Evolutionary conservation across 345 rosid genomes (phyloP).

Genomic region (Salix exigua): DNA sequence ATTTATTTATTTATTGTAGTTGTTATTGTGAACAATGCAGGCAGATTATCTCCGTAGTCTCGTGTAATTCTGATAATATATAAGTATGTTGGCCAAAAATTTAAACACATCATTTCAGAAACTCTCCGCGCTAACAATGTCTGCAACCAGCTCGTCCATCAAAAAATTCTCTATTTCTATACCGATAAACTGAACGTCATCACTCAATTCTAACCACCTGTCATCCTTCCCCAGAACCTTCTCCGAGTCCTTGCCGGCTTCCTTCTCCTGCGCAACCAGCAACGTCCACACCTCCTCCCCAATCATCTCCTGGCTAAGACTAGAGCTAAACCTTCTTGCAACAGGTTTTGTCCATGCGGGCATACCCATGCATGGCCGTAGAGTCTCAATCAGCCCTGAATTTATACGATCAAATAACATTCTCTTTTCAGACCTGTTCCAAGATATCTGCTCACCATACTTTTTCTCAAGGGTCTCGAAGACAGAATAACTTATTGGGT

Average conservation of each 20-base stretch:
- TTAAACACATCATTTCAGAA: conserved; percentile 11
- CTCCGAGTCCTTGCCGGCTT: conserved; percentile 30
- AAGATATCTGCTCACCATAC: conserved; percentile 51
- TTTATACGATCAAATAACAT: conserved; percentile 67
- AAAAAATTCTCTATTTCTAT: conserved; percentile 62
- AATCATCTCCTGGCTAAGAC: conserved; percentile 23
- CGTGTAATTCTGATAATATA: neutral
- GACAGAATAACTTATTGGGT: conserved; percentile 34
- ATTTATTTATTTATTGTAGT: neutral
- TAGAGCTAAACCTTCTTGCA: conserved; percentile 36
- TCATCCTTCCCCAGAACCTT: conserved; percentile 45
- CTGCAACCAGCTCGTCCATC: conserved; percentile 63
- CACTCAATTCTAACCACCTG: conserved; percentile 55
- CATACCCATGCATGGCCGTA: conserved; percentile 37
- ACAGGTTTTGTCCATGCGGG: conserved; percentile 47
- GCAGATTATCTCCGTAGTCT: conserved; percentile 1
- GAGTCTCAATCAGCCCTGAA: conserved; percentile 42
- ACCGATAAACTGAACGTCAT: conserved; percentile 50
- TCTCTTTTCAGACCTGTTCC: conserved; percentile 75
- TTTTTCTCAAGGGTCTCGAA: conserved; percentile 78
- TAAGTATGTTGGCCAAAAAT: conserved; percentile 7
- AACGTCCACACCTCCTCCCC: conserved; percentile 52
- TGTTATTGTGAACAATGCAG: neutral
- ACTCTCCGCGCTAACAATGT: conserved; percentile 43
- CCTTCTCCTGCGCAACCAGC: conserved; percentile 46